Percentiles rank a stretch among this genome's conserved stretches.
Conservation (phyloP, 1,139 yeast species). For the Sugiyamaella novakii region DNA sequence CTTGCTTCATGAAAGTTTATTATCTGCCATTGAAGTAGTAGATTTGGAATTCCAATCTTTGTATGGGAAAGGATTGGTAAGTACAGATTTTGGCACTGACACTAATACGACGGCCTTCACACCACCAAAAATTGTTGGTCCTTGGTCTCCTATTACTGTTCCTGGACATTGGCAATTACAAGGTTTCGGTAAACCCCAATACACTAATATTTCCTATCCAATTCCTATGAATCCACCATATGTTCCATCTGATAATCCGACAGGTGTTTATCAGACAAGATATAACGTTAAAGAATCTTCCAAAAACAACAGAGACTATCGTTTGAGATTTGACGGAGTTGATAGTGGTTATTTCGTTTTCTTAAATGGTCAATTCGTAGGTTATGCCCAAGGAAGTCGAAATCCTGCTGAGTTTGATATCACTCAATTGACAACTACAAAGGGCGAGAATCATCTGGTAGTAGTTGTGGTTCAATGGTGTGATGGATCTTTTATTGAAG, state of each 20-base stretch:
- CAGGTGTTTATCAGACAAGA: slow-evolving; percentile 41
- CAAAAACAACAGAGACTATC: slow-evolving; percentile 23
- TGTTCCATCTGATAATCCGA: slow-evolving; percentile 43
- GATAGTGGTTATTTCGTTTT: slow-evolving; percentile 42
- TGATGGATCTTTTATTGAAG: slow-evolving; percentile 43
- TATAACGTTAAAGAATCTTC: slow-evolving; percentile 22
- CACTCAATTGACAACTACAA: slow-evolving; percentile 23
- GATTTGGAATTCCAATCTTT: slow-evolving; percentile 13
- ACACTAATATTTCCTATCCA: slow-evolving; percentile 43
- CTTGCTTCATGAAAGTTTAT: slow-evolving; percentile 32
- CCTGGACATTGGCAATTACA: slow-evolving; percentile 48
- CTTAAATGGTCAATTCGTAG: slow-evolving; percentile 40
- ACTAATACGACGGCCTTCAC: not conserved
- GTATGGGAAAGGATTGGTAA: slow-evolving; percentile 4
- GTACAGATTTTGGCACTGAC: not conserved
- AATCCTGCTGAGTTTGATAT: slow-evolving; percentile 43
- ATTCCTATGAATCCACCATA: slow-evolving; percentile 44
- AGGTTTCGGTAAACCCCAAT: slow-evolving; percentile 43
- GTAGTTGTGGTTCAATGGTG: slow-evolving; percentile 45
- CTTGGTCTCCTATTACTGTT: slow-evolving; percentile 35
- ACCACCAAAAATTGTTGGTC: not conserved
- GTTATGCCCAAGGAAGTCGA: slow-evolving; percentile 43
- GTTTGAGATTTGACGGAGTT: slow-evolving; percentile 44
- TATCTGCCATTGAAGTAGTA: slow-evolving; percentile 34
- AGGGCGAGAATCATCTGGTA: slow-evolving; percentile 24